These are phyloP conservation scores for Cyberlindnera euphorbiiphila DNA, from an alignment of 805 yeast species.

Conservation along the genomic window DNA sequence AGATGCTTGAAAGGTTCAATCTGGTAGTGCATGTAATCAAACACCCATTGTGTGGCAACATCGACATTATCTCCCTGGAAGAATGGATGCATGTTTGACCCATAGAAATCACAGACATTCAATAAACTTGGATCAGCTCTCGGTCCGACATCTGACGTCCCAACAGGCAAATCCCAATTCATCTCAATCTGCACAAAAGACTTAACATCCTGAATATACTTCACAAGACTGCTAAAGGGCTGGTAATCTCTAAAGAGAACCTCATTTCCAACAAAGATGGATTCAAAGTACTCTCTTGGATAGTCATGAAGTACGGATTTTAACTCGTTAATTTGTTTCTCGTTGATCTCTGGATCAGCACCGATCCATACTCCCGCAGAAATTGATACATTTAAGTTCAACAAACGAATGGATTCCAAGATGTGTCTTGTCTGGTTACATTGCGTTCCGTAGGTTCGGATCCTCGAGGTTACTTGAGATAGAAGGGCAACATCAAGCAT, in stretches of 20 bases:
- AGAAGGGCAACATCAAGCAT: slow-evolving; percentile 52
- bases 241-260: slow-evolving; percentile 53
- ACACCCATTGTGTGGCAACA: slow-evolving; percentile 50
- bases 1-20: slow-evolving; percentile 36
- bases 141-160: slow-evolving; percentile 59
- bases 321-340: slow-evolving; percentile 43
- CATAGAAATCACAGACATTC: slow-evolving; percentile 49
- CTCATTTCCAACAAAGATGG: slow-evolving; percentile 60
- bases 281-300: slow-evolving; percentile 45
- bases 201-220: slow-evolving; percentile 41
- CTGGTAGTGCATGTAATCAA: slow-evolving; percentile 42
- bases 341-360: slow-evolving; percentile 39
- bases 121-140: slow-evolving; percentile 38
- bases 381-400: slow-evolving; percentile 51
- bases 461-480: slow-evolving; percentile 53
- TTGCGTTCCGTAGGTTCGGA: slow-evolving; percentile 58
- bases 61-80: slow-evolving; percentile 52
- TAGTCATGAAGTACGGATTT: slow-evolving; percentile 37
- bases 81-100: slow-evolving; percentile 66
- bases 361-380: slow-evolving; percentile 65
- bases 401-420: slow-evolving; percentile 47
- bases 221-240: slow-evolving; percentile 33
- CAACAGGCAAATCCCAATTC: slow-evolving; percentile 46
- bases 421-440: slow-evolving; percentile 53
- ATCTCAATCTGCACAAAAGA: slow-evolving; percentile 32